Conservation (phyloP, 2,329 filamentous ascomycete genomes). For the Hypoxylon sp. region DNA sequence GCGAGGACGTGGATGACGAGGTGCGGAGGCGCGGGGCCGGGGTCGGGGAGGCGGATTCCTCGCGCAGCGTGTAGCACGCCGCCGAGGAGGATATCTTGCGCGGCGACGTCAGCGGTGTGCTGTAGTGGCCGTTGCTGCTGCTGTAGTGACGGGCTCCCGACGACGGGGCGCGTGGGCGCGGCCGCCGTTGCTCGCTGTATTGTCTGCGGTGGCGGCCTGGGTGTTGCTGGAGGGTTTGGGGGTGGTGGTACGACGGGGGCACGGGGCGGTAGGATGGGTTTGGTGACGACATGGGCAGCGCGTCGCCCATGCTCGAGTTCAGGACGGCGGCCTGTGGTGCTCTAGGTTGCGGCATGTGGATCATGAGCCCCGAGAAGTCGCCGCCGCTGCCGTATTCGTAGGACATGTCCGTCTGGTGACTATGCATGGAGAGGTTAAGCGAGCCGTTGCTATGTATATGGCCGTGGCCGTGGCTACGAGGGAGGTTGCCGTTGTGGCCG, state of each 20-base stretch:
- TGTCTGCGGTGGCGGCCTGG: constrained; percentile 37
- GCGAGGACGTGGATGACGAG: constrained; percentile 37
- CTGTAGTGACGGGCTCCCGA: constrained; percentile 64
- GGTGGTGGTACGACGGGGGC: neutral
- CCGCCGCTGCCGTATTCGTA: constrained; percentile 54
- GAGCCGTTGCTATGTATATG: constrained; percentile 46
- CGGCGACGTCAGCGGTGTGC: constrained; percentile 52
- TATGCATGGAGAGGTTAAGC: constrained; percentile 57
- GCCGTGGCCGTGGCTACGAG: constrained; percentile 6
- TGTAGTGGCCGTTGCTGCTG: constrained; percentile 39
- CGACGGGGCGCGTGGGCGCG: constrained; percentile 66
- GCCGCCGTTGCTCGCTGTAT: constrained; percentile 56
- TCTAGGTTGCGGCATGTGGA: constrained; percentile 66
- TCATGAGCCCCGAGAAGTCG: constrained; percentile 61
- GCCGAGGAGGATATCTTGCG: constrained; percentile 54
- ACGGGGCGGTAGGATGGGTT: constrained; percentile 45
- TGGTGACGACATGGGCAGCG: constrained; percentile 14
- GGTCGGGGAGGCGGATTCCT: constrained; percentile 56
- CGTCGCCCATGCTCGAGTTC: constrained; percentile 48
- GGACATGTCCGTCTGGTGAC: constrained; percentile 56
- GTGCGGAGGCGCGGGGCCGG: constrained; percentile 46
- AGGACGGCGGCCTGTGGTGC: constrained; percentile 55
- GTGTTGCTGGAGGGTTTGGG: neutral
- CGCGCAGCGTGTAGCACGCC: constrained; percentile 52
- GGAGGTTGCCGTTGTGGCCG: constrained; percentile 10